Evolutionary conservation across 768 basidiomycete species (phyloP).

Genomic region (Hebeloma cylindrosporum): DNA sequence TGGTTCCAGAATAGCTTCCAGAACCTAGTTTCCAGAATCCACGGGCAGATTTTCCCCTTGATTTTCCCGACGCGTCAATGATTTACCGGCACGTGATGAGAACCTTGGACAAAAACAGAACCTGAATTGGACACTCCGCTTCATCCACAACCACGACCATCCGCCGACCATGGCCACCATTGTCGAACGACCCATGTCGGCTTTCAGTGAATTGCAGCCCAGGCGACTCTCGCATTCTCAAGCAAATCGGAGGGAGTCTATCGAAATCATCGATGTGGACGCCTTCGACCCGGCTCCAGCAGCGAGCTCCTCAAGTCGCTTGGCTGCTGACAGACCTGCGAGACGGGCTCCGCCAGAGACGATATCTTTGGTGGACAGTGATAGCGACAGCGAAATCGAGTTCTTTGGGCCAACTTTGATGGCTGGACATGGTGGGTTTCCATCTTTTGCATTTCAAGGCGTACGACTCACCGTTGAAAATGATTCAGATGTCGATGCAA

Average conservation of each 20-base stretch:
- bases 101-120: slow-evolving; percentile 13
- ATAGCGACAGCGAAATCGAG: slow-evolving; percentile 36
- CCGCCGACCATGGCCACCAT: slow-evolving; percentile 31
- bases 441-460: neutral
- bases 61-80: slow-evolving; percentile 10
- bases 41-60: no score
- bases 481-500: slow-evolving; percentile 13
- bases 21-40: no score
- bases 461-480: neutral
- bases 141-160: slow-evolving; percentile 27
- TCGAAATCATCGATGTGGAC: slow-evolving; percentile 49
- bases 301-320: neutral
- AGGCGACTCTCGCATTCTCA: no score
- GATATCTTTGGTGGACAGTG: slow-evolving; percentile 39
- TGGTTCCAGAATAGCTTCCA: no score
- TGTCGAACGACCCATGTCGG: slow-evolving; percentile 28
- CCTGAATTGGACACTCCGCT: slow-evolving; percentile 8
- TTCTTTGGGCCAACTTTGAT: slow-evolving; percentile 14
- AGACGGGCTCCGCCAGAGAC: slow-evolving; percentile 24
- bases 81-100: slow-evolving; percentile 8
- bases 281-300: slow-evolving; percentile 11
- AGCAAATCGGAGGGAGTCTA: slow-evolving; percentile 23
- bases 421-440: slow-evolving; percentile 17
- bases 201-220: slow-evolving; percentile 21
- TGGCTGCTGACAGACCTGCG: slow-evolving; percentile 1